A percentile compares a stretch with the other conserved stretches of the same genome.
phyloP scores from a whole-genome alignment of 2,329 filamentous ascomycete genomes.

The Pseudogymnoascus sp. region DNA sequence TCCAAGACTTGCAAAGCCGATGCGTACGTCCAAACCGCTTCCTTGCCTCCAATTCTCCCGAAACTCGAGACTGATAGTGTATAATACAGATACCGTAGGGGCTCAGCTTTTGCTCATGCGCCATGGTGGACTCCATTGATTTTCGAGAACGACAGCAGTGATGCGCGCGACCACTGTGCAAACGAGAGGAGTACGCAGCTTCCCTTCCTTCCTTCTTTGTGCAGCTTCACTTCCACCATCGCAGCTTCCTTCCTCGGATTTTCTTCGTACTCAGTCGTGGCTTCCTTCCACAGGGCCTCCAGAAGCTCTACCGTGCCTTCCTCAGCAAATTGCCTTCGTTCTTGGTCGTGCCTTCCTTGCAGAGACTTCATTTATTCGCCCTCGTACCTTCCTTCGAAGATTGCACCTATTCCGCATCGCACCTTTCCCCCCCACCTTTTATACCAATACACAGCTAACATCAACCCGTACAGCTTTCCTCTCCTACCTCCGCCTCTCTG shows the following conservation, averaged over 20 bases:
- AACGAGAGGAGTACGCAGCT: conserved; percentile 34
- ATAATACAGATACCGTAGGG: background rate
- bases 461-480: conserved; percentile 66
- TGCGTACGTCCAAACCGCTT: background rate
- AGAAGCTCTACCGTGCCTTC: conserved; percentile 15
- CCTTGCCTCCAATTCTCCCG: background rate
- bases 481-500: conserved; percentile 78
- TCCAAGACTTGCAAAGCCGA: conserved; percentile 30
- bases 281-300: background rate
- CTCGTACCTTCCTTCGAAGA: background rate
- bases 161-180: conserved; percentile 50
- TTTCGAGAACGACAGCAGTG: conserved; percentile 58
- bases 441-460: conserved; percentile 36
- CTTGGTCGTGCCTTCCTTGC: background rate
- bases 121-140: conserved; percentile 37
- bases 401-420: background rate
- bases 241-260: background rate
- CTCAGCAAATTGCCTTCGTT: background rate
- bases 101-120: background rate
- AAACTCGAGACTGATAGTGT: conserved; percentile 13
- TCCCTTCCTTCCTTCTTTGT: background rate
- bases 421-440: conserved; percentile 50
- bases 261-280: background rate
- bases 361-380: background rate
- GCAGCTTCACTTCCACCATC: background rate